Evolutionary conservation across 169 alveolate genomes (phyloP).

Genomic region (Cytauxzoon felis): DNA sequence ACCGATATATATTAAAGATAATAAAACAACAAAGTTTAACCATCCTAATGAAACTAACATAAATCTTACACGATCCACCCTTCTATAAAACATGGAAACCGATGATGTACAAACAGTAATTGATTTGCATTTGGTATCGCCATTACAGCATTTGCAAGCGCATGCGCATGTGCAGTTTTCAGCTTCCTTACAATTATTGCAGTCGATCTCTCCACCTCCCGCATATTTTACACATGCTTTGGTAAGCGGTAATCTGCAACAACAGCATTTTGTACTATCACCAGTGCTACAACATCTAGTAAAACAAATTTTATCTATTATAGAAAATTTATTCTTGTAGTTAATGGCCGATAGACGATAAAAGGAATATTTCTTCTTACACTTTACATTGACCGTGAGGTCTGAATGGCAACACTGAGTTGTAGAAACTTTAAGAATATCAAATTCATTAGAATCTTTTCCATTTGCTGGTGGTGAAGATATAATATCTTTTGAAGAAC

Average conservation of each 20-base stretch:
- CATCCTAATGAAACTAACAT: neutral
- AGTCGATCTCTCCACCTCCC: too few relatives aligned
- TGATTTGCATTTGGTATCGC: too few relatives aligned
- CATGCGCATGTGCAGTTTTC: too few relatives aligned
- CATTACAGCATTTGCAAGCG: too few relatives aligned
- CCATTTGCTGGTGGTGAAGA: neutral
- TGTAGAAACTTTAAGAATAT: neutral
- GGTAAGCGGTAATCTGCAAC: too few relatives aligned
- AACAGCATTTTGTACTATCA: too few relatives aligned
- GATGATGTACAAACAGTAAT: too few relatives aligned
- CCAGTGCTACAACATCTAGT: too few relatives aligned
- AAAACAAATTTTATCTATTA: neutral
- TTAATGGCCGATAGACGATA: constrained; percentile 5
- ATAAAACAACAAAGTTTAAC: neutral
- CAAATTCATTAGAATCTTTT: neutral
- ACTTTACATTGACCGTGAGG: neutral
- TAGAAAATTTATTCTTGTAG: neutral
- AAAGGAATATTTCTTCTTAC: neutral
- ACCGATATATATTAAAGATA: neutral
- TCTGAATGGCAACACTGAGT: constrained; percentile 7
- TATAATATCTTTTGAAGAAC: neutral
- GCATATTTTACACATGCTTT: too few relatives aligned
- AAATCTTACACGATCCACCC: neutral
- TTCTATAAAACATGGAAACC: too few relatives aligned
- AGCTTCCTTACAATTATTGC: too few relatives aligned